These are phyloP conservation scores for Blepharisma japonicum DNA, from an alignment of 73 alveolate species.

Conservation along the genomic window DNA sequence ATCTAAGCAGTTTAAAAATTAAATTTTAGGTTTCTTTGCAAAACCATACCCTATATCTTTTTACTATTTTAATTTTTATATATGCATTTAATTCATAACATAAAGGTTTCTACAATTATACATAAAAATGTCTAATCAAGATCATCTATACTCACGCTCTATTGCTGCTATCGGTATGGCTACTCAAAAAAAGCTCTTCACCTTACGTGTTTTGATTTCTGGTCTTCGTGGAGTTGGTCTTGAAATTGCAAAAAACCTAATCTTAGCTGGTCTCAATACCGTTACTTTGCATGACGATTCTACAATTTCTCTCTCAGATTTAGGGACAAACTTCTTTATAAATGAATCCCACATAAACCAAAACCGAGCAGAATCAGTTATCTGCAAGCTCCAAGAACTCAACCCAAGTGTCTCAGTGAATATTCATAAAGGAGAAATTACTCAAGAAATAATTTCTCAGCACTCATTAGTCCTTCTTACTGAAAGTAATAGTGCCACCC, in stretches of 20 bases:
- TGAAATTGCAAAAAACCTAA: slow-evolving; percentile 93
- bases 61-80: too few relatives aligned
- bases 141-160: slow-evolving; percentile 91
- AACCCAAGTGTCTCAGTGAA: slow-evolving; percentile 83
- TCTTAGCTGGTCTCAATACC: slow-evolving; percentile 91
- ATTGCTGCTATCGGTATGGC: slow-evolving; percentile 99
- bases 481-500: slow-evolving; percentile 72
- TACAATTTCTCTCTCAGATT: slow-evolving; percentile 63
- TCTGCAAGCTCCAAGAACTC: slow-evolving; percentile 72
- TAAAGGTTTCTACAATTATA: not conserved
- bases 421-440: slow-evolving; percentile 44
- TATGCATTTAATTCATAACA: too few relatives aligned
- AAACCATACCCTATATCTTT: too few relatives aligned
- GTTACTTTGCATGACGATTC: slow-evolving; percentile 88
- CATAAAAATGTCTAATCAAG: not conserved
- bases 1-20: too few relatives aligned
- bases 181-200: slow-evolving; percentile 93
- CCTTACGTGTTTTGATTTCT: slow-evolving; percentile 73
- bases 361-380: slow-evolving; percentile 84
- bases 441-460: slow-evolving; percentile 42
- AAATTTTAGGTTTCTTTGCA: too few relatives aligned
- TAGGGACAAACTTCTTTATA: slow-evolving; percentile 93
- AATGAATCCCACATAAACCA: slow-evolving; percentile 85
- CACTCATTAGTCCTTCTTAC: slow-evolving; percentile 81
- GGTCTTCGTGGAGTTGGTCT: slow-evolving; percentile 82